A percentile compares a stretch with the other conserved stretches of the same genome.
phyloP scores from a whole-genome alignment of 2,329 filamentous ascomycete genomes.

The Tolypocladium ovalisporum region DNA sequence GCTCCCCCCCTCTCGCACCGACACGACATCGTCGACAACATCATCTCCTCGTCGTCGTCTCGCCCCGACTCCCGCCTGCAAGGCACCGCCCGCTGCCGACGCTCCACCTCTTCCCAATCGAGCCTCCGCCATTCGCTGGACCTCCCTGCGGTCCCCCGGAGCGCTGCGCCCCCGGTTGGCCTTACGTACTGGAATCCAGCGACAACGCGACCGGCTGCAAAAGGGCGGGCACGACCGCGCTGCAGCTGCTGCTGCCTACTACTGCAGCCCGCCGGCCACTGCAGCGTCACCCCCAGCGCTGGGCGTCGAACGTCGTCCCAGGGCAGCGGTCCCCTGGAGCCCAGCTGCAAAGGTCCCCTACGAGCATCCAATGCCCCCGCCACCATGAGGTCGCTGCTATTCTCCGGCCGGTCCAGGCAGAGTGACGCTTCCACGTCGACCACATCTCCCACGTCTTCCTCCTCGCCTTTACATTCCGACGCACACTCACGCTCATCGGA shows the following conservation, averaged over 20 bases:
- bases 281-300: neutral
- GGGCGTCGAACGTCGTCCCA: neutral
- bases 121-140: neutral
- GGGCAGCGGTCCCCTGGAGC: constrained; percentile 1
- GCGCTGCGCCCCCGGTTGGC: neutral
- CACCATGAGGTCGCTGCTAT: constrained; percentile 6
- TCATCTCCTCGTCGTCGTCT: neutral
- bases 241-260: neutral
- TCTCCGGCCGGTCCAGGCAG: constrained; percentile 4
- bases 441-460: neutral
- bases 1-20: neutral
- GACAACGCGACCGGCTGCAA: constrained; percentile 1
- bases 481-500: neutral
- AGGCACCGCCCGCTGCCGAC: neutral
- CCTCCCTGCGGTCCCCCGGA: too few species aligned
- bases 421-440: neutral
- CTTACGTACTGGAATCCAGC: constrained; percentile 1
- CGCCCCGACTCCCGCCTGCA: neutral
- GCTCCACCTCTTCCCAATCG: neutral
- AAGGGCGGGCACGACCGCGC: neutral
- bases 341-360: too few species aligned
- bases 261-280: neutral
- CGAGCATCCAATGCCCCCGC: neutral
- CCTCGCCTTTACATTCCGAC: neutral
- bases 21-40: neutral